Percentiles rank a stretch among this genome's conserved stretches.
phyloP scores from a whole-genome alignment of 768 basidiomycete genomes.

The Mycena vulgaris region DNA sequence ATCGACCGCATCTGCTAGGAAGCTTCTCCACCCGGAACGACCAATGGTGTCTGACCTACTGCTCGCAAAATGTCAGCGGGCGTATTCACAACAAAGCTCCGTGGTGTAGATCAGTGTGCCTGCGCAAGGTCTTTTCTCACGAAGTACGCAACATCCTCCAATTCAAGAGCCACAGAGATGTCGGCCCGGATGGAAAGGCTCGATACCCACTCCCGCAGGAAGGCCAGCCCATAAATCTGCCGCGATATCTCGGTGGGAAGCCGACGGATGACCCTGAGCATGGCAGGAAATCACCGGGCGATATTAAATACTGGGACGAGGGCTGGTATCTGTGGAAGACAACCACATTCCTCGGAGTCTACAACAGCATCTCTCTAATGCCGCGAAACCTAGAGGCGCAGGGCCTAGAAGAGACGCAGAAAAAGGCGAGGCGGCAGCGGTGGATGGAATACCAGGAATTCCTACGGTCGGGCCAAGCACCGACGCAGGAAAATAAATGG shows the following conservation, averaged over 20 bases:
- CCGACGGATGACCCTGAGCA: slow-evolving; percentile 49
- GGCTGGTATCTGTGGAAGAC: slow-evolving; percentile 85
- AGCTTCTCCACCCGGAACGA: slow-evolving; percentile 72
- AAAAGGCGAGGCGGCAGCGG: slow-evolving; percentile 57
- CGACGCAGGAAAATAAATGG: slow-evolving; percentile 52
- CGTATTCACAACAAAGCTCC: slow-evolving; percentile 67
- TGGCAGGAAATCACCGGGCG: slow-evolving; percentile 44
- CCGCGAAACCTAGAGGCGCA: slow-evolving; percentile 68
- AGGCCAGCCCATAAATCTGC: slow-evolving; percentile 68
- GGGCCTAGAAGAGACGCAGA: slow-evolving; percentile 55
- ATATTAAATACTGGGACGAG: slow-evolving; percentile 77
- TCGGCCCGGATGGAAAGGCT: slow-evolving; percentile 62
- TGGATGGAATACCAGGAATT: slow-evolving; percentile 70
- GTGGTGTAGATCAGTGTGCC: slow-evolving; percentile 70
- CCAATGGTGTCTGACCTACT: slow-evolving; percentile 77
- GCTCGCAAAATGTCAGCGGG: slow-evolving; percentile 70
- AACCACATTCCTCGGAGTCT: slow-evolving; percentile 64
- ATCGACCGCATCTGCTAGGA: slow-evolving; percentile 47
- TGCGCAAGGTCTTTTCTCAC: slow-evolving; percentile 78
- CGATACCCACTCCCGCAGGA: slow-evolving; percentile 77
- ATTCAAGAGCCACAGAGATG: slow-evolving; percentile 61
- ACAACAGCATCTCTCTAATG: slow-evolving; percentile 75
- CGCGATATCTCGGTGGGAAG: slow-evolving; percentile 62
- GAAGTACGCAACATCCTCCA: slow-evolving; percentile 69
- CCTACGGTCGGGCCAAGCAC: slow-evolving; percentile 40